Evolutionary conservation across 805 yeast species (phyloP), one percentile per base, ranked within the genome.

Genomic region (Barnettozyma sp.): DNA sequence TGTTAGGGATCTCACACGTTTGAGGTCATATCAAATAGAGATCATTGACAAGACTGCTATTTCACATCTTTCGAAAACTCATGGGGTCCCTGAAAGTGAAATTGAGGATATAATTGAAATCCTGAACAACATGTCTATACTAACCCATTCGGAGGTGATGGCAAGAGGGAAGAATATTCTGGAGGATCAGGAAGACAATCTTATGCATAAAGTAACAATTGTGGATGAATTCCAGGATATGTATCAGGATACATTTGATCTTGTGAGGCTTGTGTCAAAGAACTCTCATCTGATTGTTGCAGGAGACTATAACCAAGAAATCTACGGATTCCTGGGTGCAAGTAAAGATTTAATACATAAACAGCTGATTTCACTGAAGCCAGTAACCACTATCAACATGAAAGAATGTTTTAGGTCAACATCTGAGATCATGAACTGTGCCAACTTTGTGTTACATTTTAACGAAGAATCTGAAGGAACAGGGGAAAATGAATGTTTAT

Each of bases 181-280:
- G 1, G n/a, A 30, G 4, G 47, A 56, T 0, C 56, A 55, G 1
- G 45, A 40, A 9, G 43, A 49, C 13, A 23, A 47, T 7, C 25
- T 40, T 2, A 41, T 49, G 4, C 59, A 56, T 43, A 64, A 65
- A 34, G 59, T 65, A 2, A 63, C 78, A 0, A 54, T 82, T 2
- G 76, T 82, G 10, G 90, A 82, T 57, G 90, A 82, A 51, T 78
- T 76, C 48, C 90, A 82, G 51, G 90, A 82, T 54, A 64, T 81
- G 51, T 72, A 76, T 42, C 68, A 70, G 0, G 63, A 62, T 8
- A 56, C 80, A 15, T 47, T 72, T 18, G 63, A 64, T 14, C 51
- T 81, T 2, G 56, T 78, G 4, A 49, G 54, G 5, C 50, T 62
- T 1, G 56, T 73, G 3, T 43, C 65, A 0, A 40, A 39, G 7